Evolutionary conservation across 345 rosid genomes (phyloP), one percentile per base, ranked within the genome.

Genomic region (Citrus australasica): DNA sequence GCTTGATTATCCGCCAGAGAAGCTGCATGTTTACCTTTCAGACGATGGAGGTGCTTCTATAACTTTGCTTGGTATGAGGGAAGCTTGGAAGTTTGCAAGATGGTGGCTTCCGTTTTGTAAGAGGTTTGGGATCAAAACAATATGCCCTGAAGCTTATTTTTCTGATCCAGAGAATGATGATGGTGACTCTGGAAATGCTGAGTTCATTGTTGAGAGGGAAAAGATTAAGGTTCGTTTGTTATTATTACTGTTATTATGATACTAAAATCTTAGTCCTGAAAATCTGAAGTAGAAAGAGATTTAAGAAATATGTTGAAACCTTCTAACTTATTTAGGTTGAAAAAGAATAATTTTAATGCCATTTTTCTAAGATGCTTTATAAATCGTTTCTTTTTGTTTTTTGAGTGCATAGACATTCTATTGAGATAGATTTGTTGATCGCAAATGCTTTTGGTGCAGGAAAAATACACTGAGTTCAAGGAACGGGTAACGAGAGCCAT

Each of bases 51-150:
- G 90, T 27, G 79, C 87, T 21, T 74, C 82, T 2, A 9, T 83
- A 62, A 90, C 90, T 19, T 67, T 87, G 81, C 17, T 5, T 19
- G 84, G 82, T 56, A 75, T 76, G 73, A 80, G 74, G 78, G 90
- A 78, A 72, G 89, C 90, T 33, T 82, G 71, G 40, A 73, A 24
- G 35, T 88, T 90, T 55, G 89, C 89, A 1, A 79, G 75, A 71
- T 24, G 13, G 17, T 90, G 93, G 93, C 72, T 88, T 58, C 90
- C 91, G 11, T 90, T 86, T 76, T 88, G 93, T 65, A 81, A 61
- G 78, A 84, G 22, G 79, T 80, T 61, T 11, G 78, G 68, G 55
- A 55, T 82, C 73, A 55, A 58, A 69, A 76, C 69, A 5, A 73
- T 78, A 32, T 76, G 85, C 62, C 88, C 88, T 1, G 60, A 81